Evolutionary conservation across 495 filamentous ascomycete species (phyloP), one percentile per base, ranked within the genome.

Genomic region (Melanomma pulvis-pyrius): DNA sequence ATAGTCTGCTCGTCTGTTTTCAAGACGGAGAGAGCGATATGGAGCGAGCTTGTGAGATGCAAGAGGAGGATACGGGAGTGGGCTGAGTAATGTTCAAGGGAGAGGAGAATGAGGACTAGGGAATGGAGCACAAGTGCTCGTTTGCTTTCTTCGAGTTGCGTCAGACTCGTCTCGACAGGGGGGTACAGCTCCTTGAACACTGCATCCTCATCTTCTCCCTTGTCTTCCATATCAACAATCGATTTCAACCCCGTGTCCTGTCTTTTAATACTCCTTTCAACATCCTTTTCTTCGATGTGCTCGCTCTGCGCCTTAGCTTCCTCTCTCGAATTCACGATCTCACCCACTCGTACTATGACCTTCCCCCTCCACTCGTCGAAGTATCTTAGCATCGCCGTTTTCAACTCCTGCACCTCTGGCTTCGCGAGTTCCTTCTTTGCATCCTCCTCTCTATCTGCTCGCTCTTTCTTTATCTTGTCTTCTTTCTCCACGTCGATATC

Each of bases 291-390:
- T 19, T 25, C 21, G 2, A 65, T 70, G 5, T 73, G 30, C 13
- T 70, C 48, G 21, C 44, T 60, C 49, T 78, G 74, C 29, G 39
- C 63, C 29, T 67, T 56, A 0, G 78, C 74, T 8, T 81, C 79
- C 41, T 81, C 77, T 59, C 81, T 80, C 9, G 82, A 81, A 65
- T 90, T 89, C 39, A 90, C 82, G 8, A 86, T 83, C 69, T 88
- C 81, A 28, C 86, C 87, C 21, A 91, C 81, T 2, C 88, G 81
- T 28, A 84, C 74, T 28, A 90, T 76, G 0, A 90, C 84, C 13
- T 76, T 74, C 29, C 84, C 82, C 59, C 84, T 77, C 88, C 88
- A 91, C 36, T 84, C 81, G 57, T 90, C 87, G 69, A 88, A 89
- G 70, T 81, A 81, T 0, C 79, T 72, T 34, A 90, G 73, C 1